These are phyloP conservation scores for Podospora didyma DNA, from an alignment of 495 filamentous ascomycete species.

Conservation along the genomic window DNA sequence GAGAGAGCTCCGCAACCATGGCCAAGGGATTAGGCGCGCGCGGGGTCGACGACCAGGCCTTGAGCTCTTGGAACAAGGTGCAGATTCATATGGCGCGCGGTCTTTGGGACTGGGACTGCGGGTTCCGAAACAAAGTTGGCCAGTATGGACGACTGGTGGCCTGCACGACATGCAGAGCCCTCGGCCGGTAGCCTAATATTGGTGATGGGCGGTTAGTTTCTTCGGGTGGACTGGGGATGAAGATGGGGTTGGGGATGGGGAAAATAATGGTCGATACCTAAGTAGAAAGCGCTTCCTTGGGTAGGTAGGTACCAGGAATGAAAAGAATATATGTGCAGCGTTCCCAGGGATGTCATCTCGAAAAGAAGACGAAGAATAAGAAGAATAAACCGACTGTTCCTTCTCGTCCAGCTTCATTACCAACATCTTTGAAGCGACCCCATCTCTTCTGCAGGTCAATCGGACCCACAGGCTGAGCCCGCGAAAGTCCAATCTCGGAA, in stretches of 20 bases:
- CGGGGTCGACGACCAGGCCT: background rate
- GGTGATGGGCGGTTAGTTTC: background rate
- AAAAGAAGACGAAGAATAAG: too few relatives aligned
- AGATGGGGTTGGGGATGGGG: background rate
- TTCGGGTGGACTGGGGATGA: background rate
- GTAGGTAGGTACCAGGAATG: too few relatives aligned
- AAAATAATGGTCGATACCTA: background rate
- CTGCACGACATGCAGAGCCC: background rate
- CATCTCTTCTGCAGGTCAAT: too few relatives aligned
- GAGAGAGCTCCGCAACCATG: background rate
- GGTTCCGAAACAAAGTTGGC: background rate
- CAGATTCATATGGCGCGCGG: background rate
- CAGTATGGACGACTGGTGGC: background rate
- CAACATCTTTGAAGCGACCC: too few relatives aligned
- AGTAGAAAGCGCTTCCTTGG: background rate
- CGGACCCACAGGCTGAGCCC: too few relatives aligned
- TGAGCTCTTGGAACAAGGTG: too few relatives aligned
- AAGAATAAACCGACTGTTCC: too few relatives aligned
- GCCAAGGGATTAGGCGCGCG: conserved; percentile 14
- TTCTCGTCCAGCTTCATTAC: too few relatives aligned
- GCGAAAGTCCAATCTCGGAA: too few relatives aligned
- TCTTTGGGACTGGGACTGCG: background rate
- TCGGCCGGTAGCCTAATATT: background rate
- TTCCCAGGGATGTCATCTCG: too few relatives aligned
- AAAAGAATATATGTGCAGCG: too few relatives aligned